Percentiles rank a stretch among this genome's conserved stretches.
These are phyloP conservation scores for Moricandia arvensis DNA, from an alignment of 345 rosid species.

Conservation along the genomic window DNA sequence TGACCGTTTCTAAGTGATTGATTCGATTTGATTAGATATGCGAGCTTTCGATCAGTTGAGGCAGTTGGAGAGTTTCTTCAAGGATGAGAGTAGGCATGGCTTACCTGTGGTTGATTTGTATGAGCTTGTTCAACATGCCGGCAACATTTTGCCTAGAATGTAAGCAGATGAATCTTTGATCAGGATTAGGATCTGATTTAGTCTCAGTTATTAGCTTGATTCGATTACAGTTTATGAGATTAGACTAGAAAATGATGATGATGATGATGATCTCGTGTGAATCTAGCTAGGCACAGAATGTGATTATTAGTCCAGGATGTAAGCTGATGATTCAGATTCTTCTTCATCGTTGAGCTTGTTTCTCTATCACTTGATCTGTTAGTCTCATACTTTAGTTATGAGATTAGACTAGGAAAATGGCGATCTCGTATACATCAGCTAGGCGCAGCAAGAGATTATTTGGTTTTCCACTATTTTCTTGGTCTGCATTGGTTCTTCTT, in stretches of 20 bases:
- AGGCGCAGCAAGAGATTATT: constrained; percentile 1
- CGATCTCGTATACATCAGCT: not conserved
- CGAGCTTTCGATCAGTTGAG: constrained; percentile 84
- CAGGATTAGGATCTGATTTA: not conserved
- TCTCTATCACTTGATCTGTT: not conserved
- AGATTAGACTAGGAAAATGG: constrained; percentile 4
- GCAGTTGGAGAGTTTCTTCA: constrained; percentile 79
- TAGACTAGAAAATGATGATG: too few species aligned
- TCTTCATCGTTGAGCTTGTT: too few species aligned
- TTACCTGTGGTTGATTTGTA: constrained; percentile 72
- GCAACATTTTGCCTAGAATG: constrained; percentile 86
- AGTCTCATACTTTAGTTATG: not conserved
- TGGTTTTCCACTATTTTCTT: not conserved
- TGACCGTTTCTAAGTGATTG: constrained; percentile 5
- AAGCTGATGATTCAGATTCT: too few species aligned
- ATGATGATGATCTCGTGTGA: too few species aligned
- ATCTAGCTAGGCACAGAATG: too few species aligned
- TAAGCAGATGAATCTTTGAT: constrained; percentile 37
- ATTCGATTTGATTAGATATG: constrained; percentile 66
- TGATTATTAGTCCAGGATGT: too few species aligned
- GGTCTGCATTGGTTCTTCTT: not conserved
- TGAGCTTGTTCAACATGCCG: constrained; percentile 94
- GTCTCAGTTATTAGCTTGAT: too few species aligned
- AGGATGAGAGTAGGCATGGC: constrained; percentile 75
- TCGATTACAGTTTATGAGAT: not conserved